Evolutionary conservation across 1,284 basidiomycete genomes (phyloP).

Genomic region (Cutaneotrichosporon sp.): DNA sequence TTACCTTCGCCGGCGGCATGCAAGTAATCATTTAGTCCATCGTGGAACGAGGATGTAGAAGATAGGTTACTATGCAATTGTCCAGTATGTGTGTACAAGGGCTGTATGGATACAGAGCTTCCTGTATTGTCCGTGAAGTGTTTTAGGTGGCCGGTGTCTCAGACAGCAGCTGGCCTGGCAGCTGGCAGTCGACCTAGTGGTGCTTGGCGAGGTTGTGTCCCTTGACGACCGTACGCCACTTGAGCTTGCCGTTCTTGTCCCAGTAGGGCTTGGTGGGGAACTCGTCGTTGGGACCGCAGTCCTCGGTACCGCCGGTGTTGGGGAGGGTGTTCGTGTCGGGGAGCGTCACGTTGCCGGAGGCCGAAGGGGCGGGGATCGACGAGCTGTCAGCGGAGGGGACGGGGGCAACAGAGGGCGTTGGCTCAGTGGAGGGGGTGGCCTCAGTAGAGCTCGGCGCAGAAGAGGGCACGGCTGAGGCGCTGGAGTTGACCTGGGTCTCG

Average conservation of each 20-base stretch:
- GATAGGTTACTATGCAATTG: neutral
- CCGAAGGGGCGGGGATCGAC: neutral
- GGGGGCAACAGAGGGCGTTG: too few relatives aligned
- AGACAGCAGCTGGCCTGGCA: neutral
- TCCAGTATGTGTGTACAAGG: neutral
- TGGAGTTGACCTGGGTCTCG: too few relatives aligned
- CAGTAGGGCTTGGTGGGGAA: slow-evolving; percentile 5
- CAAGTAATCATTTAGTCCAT: too few relatives aligned
- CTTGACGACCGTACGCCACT: neutral
- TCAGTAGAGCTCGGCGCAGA: too few relatives aligned
- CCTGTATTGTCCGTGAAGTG: neutral
- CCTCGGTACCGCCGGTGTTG: neutral
- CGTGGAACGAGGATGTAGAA: too few relatives aligned
- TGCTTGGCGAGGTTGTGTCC: neutral
- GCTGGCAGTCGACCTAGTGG: too few relatives aligned
- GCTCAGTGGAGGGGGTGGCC: neutral
- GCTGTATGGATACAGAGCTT: neutral
- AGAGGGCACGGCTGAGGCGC: too few relatives aligned
- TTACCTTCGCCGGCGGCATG: too few relatives aligned
- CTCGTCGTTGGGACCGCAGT: neutral
- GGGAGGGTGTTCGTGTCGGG: neutral
- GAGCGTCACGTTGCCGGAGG: neutral
- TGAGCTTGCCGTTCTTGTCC: slow-evolving; percentile 3
- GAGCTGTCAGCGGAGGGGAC: too few relatives aligned
- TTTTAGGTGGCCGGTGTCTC: neutral